Evolutionary conservation across 1,139 yeast species (phyloP), one percentile per base, ranked within the genome.

Genomic region (Kodamaea sp.): DNA sequence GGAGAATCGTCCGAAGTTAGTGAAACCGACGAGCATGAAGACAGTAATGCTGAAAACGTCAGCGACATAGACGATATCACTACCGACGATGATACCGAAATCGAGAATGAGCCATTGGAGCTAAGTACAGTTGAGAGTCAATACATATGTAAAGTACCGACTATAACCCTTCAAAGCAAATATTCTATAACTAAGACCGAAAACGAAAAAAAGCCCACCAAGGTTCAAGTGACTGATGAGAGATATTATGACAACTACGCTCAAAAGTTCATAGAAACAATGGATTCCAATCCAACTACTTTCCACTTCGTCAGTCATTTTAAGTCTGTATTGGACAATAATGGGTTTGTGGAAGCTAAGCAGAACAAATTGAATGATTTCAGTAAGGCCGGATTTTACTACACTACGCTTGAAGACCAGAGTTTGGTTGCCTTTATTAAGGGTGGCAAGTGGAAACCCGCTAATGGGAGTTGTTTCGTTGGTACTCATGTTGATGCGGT

Each of bases 401-500:
- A 47, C 42, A 63, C 70, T 8, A 51, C 57, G 15, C 55, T 73
- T 45, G 67, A 63, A 35, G 73, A 66, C 27, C 59, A 63, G 24
- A 50, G 73, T 2, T 41, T 70, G 24, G 65, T 63, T 5, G 76
- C 75, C 1, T 71, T 71, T 44, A 59, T 59, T 2, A 55, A 65
- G 12, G 76, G 77, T 5, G 54, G 61, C 7, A 52, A 63, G 31
- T 71, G 77, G 77, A 48, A 46, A 6, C 69, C 73, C 1, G 41
- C 41, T 5, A 53, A 55, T 27, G 77, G 77, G 5, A 57, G 65
- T 33, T 72, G 71, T 23, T 60, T 61, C 10, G 58, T 70, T 41
- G 76, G 74, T 1, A 57, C 71, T 7, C 77, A 71, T 48, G 63
- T 66, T 23, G 76, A 71, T 48, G 57, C 76, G 0, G 57, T 71